A percentile compares a stretch with the other conserved stretches of the same genome.
phyloP scores from a whole-genome alignment of 2,329 filamentous ascomycete genomes.

The Sclerotinia trifoliorum region DNA sequence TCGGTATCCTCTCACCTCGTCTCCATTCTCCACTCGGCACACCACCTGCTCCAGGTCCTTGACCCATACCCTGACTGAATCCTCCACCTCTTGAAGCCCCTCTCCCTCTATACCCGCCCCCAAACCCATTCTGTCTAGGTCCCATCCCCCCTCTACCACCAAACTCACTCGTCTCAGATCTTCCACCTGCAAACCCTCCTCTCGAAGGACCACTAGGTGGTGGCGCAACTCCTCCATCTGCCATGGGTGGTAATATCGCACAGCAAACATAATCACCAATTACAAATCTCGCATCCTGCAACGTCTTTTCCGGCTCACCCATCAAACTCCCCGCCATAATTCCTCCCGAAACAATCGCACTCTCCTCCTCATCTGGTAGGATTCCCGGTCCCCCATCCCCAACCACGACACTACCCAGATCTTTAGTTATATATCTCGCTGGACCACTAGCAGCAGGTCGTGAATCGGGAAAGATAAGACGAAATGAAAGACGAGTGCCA shows the following conservation, averaged over 20 bases:
- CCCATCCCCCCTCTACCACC: conserved; percentile 43
- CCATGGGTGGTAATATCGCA: conserved; percentile 72
- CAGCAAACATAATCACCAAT: conserved; percentile 87
- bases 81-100: conserved; percentile 43
- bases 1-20: conserved; percentile 61
- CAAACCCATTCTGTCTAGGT: conserved; percentile 41
- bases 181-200: conserved; percentile 41
- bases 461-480: conserved; percentile 76
- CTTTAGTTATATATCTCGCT: conserved; percentile 71
- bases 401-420: conserved; percentile 79
- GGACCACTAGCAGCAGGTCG: conserved; percentile 39
- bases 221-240: conserved; percentile 72
- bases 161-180: conserved; percentile 42
- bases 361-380: conserved; percentile 42
- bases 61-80: conserved; percentile 44
- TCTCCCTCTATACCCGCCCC: conserved; percentile 40
- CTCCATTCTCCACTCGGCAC: conserved; percentile 61
- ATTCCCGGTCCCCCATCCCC: conserved; percentile 54
- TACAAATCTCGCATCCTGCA: conserved; percentile 76
- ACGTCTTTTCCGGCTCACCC: conserved; percentile 67
- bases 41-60: conserved; percentile 38
- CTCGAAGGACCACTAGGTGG: conserved; percentile 47
- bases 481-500: conserved; percentile 83
- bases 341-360: conserved; percentile 37
- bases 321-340: conserved; percentile 44